Evolutionary conservation across 2,329 filamentous ascomycete species (phyloP), one percentile per base, ranked within the genome.

Genomic region (Ambrosiella beaveri): DNA sequence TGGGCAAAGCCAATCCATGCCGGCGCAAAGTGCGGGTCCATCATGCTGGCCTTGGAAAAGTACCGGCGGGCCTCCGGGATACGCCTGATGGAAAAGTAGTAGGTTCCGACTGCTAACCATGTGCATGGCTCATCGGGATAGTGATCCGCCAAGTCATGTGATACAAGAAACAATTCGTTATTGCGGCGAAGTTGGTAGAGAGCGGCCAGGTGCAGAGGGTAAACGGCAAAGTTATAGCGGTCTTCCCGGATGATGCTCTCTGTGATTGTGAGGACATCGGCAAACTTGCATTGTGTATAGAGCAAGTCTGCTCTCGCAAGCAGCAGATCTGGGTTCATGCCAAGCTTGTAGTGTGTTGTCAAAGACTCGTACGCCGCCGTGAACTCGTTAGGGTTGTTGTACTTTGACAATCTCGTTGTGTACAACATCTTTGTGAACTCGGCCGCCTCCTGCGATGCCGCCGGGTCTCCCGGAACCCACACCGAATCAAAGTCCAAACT

Each of bases 1-100:
- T 98, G 94, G 1, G 93, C 93, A 67, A 98, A 98, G 1, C 94
- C 93, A 63, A 98, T 97, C 93, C 93, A 98, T 2, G 93, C 93
- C 1, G 93, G 88, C 0, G 91, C 91, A 65, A 95, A 98, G 71
- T 97, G 91, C 6, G 91, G 87, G 66, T 98, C 90, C 84, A 98
- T 91, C 75, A 97, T 86, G 63, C 88, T 95, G 3, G 94, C 87
- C 71, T 98, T 98, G 66, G 88, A 95, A 70, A 98, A 98, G 74
- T 93, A 98, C 44, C 91, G 82, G 9, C 93, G 82, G 8, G 94
- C 90, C 71, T 98, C 93, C 2, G 93, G 86, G 59, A 98, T 88
- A 65, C 89, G 90, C 64, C 82, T 81, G 57, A 90, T 95, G 13
- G 85, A 77, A 62, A 97, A 83, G 70, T 98, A 98, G 74, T 97